Evolutionary conservation across 306 rosid species (phyloP), one percentile per base, ranked within the genome.

Genomic region (Malus sieversii): DNA sequence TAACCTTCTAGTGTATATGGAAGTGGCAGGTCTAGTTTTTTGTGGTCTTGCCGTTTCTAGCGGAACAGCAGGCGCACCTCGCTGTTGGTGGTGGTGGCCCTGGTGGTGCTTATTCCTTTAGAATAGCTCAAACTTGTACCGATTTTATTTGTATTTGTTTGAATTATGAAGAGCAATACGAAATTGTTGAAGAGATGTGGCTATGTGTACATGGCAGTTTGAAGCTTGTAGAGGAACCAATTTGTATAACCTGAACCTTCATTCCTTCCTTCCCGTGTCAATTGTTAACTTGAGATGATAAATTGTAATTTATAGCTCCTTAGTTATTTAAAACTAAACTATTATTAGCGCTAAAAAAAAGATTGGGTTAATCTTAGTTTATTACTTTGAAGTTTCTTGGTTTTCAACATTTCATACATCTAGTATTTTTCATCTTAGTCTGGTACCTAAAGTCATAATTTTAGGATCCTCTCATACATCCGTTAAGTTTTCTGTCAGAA

Each of bases 1-100:
- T 42, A 61, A 61, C 42, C 59, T 11, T 42, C 11, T 42, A 25
- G 44, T 25, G 18, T 9, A 73, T 5, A 73, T 45, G 6, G 66
- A 72, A 59, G 55, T 20, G 57, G 68, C 57, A 72, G 75, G 58
- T 73, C 77, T 25, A 38, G 57, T 25, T 58, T 23, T 23, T 40
- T 72, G 66, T 73, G 76, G 76, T 40, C 76, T 73, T 58, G 76
- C 76, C 76, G 61, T 73, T 73, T 11, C 76, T 40, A 66, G 66
- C 66, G 35, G 19, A 60, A 27, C 23, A 61, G 59, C 69, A 59
- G 68, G 33, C 20, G n/a, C 45, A 15, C 25, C 5, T 40, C 27
- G 62, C 52, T 9, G 68, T 42, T 30, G 46, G 68, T 18, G 25
- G 27, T 40, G 52, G 66, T 13, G 25, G 10, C 52, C 18, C 52